Evolutionary conservation across 306 rosid species (phyloP).

Genomic region (Pyrus betulifolia): DNA sequence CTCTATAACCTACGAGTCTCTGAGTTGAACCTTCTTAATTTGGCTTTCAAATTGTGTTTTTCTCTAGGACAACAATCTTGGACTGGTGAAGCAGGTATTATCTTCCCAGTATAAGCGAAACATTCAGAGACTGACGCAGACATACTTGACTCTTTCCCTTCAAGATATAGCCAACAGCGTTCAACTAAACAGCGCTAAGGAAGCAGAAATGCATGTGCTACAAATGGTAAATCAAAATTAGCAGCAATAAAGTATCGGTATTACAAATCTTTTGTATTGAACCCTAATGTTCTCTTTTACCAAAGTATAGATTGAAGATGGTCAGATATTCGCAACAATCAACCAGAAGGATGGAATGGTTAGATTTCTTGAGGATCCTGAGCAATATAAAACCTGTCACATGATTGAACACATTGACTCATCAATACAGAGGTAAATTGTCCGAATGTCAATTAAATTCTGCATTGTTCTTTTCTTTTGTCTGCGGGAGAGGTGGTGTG

Average conservation of each 20-base stretch:
- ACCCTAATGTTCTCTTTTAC: slow-evolving; percentile 1
- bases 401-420: slow-evolving; percentile 74
- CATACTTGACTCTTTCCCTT: slow-evolving; percentile 82
- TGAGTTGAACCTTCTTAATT: neutral
- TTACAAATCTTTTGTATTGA: neutral
- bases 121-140: slow-evolving; percentile 83
- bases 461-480: neutral
- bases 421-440: slow-evolving; percentile 58
- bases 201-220: slow-evolving; percentile 88
- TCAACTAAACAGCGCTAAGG: slow-evolving; percentile 62
- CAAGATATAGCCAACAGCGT: slow-evolving; percentile 80
- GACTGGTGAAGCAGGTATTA: slow-evolving; percentile 69
- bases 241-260: neutral
- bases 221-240: slow-evolving; percentile 55
- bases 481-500: neutral
- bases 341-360: slow-evolving; percentile 92
- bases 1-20: neutral
- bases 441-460: neutral
- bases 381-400: slow-evolving; percentile 66
- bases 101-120: slow-evolving; percentile 71
- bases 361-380: slow-evolving; percentile 87
- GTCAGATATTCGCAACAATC: slow-evolving; percentile 73
- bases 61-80: slow-evolving; percentile 74
- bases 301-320: slow-evolving; percentile 62
- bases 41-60: neutral